Percentiles rank a stretch among this genome's conserved stretches.
Conservation (phyloP, 2,329 filamentous ascomycete genomes). For the Fusarium siculi region DNA sequence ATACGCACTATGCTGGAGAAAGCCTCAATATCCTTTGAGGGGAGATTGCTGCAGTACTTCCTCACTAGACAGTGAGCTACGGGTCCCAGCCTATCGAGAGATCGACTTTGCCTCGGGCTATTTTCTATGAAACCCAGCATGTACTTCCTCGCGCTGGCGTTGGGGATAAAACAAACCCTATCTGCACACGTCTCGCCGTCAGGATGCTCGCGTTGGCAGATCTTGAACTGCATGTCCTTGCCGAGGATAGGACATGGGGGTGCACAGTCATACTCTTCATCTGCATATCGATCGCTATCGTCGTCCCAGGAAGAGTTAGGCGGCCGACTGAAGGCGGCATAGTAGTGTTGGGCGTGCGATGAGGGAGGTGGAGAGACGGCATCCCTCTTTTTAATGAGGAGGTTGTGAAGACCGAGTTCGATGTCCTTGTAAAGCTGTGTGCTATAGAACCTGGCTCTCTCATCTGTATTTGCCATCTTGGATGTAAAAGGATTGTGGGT, state of each 20-base stretch:
- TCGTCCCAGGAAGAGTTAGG: background rate
- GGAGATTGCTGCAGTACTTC: background rate
- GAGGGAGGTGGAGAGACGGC: background rate
- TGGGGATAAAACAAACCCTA: constrained; percentile 7
- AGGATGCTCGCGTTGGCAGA: background rate
- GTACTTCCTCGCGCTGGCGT: background rate
- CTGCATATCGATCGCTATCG: background rate
- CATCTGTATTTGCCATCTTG: background rate
- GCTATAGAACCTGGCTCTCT: background rate
- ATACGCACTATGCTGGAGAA: background rate
- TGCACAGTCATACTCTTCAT: background rate
- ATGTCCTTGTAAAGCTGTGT: constrained; percentile 10
- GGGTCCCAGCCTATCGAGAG: rapidly evolving
- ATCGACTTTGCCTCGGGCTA: too few species aligned
- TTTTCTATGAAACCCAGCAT: background rate
- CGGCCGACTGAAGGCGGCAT: background rate
- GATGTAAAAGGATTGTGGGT: background rate
- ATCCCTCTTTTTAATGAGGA: background rate
- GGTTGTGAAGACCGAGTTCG: constrained; percentile 4
- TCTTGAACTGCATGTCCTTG: background rate
- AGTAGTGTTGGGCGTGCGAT: background rate
- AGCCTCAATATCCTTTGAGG: background rate
- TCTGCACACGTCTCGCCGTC: background rate
- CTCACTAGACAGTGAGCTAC: background rate
- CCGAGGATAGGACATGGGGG: background rate